Evolutionary conservation across 805 yeast species (phyloP).

Genomic region (Blastobotrys robertii): DNA sequence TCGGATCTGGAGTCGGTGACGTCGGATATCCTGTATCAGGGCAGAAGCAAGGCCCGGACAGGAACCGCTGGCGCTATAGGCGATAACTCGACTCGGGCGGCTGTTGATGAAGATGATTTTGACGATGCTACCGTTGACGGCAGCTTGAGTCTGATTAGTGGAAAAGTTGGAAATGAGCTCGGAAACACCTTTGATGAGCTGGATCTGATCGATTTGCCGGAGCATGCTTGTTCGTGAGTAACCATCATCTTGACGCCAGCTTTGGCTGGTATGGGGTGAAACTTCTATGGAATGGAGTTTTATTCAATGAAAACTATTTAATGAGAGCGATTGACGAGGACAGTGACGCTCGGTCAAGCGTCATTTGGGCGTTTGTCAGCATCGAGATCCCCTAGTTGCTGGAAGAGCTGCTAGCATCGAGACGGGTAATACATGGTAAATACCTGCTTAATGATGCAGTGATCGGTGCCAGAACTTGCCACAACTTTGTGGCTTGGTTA

Average conservation of each 20-base stretch:
- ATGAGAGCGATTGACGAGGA: too few relatives aligned
- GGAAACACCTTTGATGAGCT: conserved; percentile 5
- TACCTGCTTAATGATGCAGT: too few relatives aligned
- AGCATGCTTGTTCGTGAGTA: conserved; percentile 37
- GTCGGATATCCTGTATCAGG: conserved; percentile 21
- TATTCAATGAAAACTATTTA: too few relatives aligned
- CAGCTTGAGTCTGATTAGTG: conserved; percentile 13
- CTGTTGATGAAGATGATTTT: conserved; percentile 8
- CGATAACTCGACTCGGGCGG: neutral
- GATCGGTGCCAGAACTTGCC: too few relatives aligned
- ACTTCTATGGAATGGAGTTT: too few relatives aligned
- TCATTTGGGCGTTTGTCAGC: neutral
- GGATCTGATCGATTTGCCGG: conserved; percentile 22
- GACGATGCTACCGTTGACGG: conserved; percentile 15
- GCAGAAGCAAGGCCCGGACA: conserved; percentile 10
- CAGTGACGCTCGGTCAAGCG: too few relatives aligned
- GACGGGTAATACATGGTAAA: too few relatives aligned
- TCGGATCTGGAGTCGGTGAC: conserved; percentile 22
- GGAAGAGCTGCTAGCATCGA: too few relatives aligned
- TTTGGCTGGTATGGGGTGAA: neutral
- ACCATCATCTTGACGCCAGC: conserved; percentile 1
- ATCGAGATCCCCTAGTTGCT: too few relatives aligned
- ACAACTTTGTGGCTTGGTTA: too few relatives aligned
- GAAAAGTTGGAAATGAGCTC: conserved; percentile 5
- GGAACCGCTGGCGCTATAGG: neutral